Evolutionary conservation across 768 basidiomycete genomes (phyloP).

Genomic region (Tricholoma hemisulphureum): DNA sequence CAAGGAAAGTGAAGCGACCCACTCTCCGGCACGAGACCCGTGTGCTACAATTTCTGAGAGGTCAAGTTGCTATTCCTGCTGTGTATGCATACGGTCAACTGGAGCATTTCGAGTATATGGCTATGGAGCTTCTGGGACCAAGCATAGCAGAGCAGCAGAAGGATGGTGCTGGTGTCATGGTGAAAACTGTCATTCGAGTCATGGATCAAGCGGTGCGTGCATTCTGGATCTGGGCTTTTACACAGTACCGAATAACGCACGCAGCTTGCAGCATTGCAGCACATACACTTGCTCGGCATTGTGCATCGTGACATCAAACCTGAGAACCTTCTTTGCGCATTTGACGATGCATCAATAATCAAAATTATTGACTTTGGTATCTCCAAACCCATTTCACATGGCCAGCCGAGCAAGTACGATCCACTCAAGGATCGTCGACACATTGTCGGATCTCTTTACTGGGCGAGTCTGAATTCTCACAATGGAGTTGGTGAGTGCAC

Average conservation of each 20-base stretch:
- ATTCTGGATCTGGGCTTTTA: neutral
- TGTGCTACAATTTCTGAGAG: slow-evolving; percentile 27
- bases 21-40: slow-evolving; percentile 27
- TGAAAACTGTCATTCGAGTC: slow-evolving; percentile 23
- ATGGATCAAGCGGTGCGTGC: slow-evolving; percentile 23
- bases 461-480: slow-evolving; percentile 34
- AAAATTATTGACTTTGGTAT: slow-evolving; percentile 33
- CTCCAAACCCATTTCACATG: slow-evolving; percentile 17
- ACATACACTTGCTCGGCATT: slow-evolving; percentile 31
- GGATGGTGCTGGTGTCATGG: slow-evolving; percentile 14
- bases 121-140: slow-evolving; percentile 30
- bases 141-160: slow-evolving; percentile 16
- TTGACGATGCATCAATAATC: slow-evolving; percentile 23
- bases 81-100: slow-evolving; percentile 30
- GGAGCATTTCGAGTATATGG: slow-evolving; percentile 36
- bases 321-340: slow-evolving; percentile 30
- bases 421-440: slow-evolving; percentile 17
- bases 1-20: slow-evolving; percentile 28
- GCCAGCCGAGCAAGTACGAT: slow-evolving; percentile 20
- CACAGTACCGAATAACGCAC: slow-evolving; percentile 3
- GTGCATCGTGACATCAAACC: slow-evolving; percentile 39
- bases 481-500: slow-evolving; percentile 26
- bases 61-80: slow-evolving; percentile 31
- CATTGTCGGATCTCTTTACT: slow-evolving; percentile 29
- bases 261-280: slow-evolving; percentile 28